Percentiles rank a stretch among this genome's conserved stretches.
Evolutionary conservation across 2,329 filamentous ascomycete species (phyloP).

Genomic region (Hypoxylon sp.): DNA sequence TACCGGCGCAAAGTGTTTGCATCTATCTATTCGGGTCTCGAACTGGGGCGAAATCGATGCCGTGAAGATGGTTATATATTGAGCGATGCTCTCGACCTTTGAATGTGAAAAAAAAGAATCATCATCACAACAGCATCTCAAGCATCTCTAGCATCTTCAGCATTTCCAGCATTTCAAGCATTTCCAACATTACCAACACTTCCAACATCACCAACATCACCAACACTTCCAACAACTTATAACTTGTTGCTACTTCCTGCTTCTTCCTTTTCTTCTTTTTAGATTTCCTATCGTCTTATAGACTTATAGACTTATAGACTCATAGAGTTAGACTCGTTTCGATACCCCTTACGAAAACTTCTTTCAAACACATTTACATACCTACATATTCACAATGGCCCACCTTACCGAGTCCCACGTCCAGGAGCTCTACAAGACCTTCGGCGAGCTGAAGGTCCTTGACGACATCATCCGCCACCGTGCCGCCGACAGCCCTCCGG

Average conservation of each 20-base stretch:
- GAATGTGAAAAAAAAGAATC: not conserved
- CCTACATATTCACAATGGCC: not conserved
- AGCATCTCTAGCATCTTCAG: not conserved
- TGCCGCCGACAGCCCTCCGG: conserved; percentile 6
- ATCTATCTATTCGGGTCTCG: not conserved
- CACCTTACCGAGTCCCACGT: not conserved
- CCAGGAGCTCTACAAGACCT: conserved; percentile 4
- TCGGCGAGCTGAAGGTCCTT: conserved; percentile 6
- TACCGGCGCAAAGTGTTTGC: not conserved
- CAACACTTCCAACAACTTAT: not conserved
- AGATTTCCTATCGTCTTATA: not conserved
- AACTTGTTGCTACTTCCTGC: not conserved
- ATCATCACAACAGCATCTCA: not conserved
- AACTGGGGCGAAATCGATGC: not conserved
- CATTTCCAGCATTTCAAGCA: not conserved
- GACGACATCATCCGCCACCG: conserved; percentile 10
- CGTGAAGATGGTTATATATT: not conserved
- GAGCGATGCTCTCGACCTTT: not conserved
- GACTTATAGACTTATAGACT: not conserved
- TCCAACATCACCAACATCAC: not conserved
- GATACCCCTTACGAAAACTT: not conserved
- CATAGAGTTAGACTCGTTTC: not conserved
- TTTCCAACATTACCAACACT: not conserved
- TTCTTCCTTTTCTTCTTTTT: not conserved
- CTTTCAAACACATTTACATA: not conserved